Evolutionary conservation across 2,329 filamentous ascomycete species (phyloP), one percentile per base, ranked within the genome.

Genomic region (Fusarium siculi): DNA sequence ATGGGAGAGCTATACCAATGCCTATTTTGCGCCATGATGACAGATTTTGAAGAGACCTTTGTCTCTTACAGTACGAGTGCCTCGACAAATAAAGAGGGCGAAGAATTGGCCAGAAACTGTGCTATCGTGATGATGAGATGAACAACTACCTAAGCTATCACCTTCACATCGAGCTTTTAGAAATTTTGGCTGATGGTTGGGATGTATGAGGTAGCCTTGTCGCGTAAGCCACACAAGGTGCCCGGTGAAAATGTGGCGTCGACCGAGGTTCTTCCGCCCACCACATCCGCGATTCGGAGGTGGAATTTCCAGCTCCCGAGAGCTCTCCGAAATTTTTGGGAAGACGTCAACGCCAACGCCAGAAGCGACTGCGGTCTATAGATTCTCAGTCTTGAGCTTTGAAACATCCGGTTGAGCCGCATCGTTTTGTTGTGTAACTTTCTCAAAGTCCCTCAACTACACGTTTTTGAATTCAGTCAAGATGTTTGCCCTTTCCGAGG

Each of bases 401-500:
- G 44, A 47, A 69, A 56, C 52, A 64, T 40, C 49, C 54, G 47
- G 40, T 42, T 53, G 36, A 70, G 60, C 54, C n/a, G 47, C 63
- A 55, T 42, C 50, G 60, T 56, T 25, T 36, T 21, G 19, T 54
- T 53, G 46, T 49, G 46, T 40, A 56, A 63, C 66, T 61, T 42
- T 50, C 11, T 32, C 55, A 42, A 42, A 21, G 40, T 61, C 59
- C 32, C 25, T 61, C 40, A 55, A n/a, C 56, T 58, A 34, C 19
- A 21, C 25, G 34, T 30, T 39, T 21, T 52, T 23, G 50, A 30
- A 46, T 42, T 56, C 42, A 56, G 47, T 55, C 82, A 87, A 77
- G 59, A 90, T 90, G 88, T 87, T 90, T 73, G 81, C 87, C 80
- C 92, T 98, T 76, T 98, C 96, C 57, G 96, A 99, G 85, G 96